Evolutionary conservation across 73 alveolate genomes (phyloP).

Genomic region (Urostyla sp.): DNA sequence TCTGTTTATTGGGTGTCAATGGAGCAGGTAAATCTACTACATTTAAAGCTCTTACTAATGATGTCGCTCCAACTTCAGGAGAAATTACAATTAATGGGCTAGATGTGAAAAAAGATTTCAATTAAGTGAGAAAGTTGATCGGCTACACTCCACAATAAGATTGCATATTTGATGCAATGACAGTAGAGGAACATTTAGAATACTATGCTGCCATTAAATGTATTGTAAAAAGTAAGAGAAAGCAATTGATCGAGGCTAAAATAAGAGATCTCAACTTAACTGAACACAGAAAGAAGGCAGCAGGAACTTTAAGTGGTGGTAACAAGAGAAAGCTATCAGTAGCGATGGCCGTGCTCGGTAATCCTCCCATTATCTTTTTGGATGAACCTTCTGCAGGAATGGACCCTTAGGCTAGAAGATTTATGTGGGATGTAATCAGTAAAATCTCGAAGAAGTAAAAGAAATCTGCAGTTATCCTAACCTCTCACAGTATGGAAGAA

Average conservation of each 20-base stretch:
- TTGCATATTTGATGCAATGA: constrained; percentile 82
- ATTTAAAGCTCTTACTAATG: constrained; percentile 87
- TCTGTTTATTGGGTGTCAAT: constrained; percentile 94
- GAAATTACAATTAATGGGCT: constrained; percentile 65
- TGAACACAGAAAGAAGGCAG: constrained; percentile 71
- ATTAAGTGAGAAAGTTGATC: constrained; percentile 73
- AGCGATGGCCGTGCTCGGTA: constrained; percentile 84
- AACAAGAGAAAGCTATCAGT: constrained; percentile 91
- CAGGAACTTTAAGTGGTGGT: constrained; percentile 89
- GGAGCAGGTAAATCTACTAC: constrained; percentile 98
- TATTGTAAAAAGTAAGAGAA: constrained; percentile 38
- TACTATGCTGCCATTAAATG: constrained; percentile 84
- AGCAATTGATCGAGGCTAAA: constrained; percentile 59
- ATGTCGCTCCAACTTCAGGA: constrained; percentile 77
- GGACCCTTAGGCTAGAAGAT: constrained; percentile 91
- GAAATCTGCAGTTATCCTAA: constrained; percentile 80
- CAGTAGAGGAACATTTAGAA: constrained; percentile 83
- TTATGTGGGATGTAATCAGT: constrained; percentile 87
- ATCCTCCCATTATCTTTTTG: constrained; percentile 81
- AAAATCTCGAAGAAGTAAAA: constrained; percentile 75
- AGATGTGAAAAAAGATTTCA: constrained; percentile 66
- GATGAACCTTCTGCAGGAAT: constrained; percentile 93
- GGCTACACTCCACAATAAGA: constrained; percentile 95
- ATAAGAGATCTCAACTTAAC: constrained; percentile 73
- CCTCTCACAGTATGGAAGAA: constrained; percentile 92